A percentile compares a stretch with the other conserved stretches of the same genome.
Evolutionary conservation across 192 early-diverging fungal genomes (phyloP).

Genomic region (Gigaspora rosea): DNA sequence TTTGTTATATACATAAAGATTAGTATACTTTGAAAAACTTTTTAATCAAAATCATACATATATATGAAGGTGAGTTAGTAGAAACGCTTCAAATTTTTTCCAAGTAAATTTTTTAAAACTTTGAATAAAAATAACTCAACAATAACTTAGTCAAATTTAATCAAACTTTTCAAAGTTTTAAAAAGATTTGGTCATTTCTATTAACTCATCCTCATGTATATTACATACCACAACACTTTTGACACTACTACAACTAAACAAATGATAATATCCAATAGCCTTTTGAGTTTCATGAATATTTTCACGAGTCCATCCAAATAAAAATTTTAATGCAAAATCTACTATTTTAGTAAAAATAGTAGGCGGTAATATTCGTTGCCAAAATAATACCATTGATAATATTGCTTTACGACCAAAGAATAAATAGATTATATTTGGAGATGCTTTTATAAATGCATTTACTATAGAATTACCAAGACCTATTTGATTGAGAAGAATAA

Average conservation of each 20-base stretch:
- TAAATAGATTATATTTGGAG: conserved; percentile 87
- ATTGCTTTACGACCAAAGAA: conserved; percentile 82
- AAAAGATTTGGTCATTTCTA: too few species aligned
- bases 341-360: conserved; percentile 72
- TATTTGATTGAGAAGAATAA: not conserved
- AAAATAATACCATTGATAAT: conserved; percentile 77
- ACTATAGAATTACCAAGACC: conserved; percentile 78
- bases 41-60: too few species aligned
- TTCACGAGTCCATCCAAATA: conserved; percentile 82
- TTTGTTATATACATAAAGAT: not conserved
- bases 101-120: not conserved
- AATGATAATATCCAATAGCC: conserved; percentile 76
- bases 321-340: conserved; percentile 66
- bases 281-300: conserved; percentile 75
- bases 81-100: not conserved
- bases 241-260: conserved; percentile 90
- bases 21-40: not conserved
- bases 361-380: conserved; percentile 78
- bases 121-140: not conserved
- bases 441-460: conserved; percentile 78
- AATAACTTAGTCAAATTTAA: too few species aligned
- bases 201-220: too few species aligned
- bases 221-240: conserved; percentile 75
- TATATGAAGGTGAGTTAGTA: too few species aligned
- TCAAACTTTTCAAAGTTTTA: too few species aligned